Percentiles rank a stretch among this genome's conserved stretches.
phyloP scores from a whole-genome alignment of 2,329 filamentous ascomycete species.

The Rhexocercosporidium sp. region DNA sequence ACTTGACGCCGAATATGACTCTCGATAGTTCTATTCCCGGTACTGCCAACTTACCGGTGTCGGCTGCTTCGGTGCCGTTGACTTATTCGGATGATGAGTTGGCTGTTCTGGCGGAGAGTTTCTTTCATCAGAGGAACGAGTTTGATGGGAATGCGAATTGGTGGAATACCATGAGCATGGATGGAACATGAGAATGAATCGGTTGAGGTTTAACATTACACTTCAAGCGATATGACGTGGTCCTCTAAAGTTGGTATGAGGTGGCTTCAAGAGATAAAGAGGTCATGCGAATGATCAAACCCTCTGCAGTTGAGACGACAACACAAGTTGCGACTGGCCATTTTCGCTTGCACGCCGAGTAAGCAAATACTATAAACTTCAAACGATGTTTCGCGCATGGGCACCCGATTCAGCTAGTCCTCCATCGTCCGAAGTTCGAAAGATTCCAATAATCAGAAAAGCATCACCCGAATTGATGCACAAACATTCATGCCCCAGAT shows the following conservation, averaged over 20 bases:
- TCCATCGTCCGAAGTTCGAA: conserved; percentile 9
- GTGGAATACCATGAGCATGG: conserved; percentile 33
- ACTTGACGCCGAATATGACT: conserved; percentile 28
- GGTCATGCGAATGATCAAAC: neutral
- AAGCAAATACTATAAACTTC: neutral
- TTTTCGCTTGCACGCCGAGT: neutral
- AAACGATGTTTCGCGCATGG: conserved; percentile 28
- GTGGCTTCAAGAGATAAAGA: too few species aligned
- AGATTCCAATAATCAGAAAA: conserved; percentile 7
- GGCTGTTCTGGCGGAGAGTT: conserved; percentile 53
- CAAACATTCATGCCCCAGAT: neutral
- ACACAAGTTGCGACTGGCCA: neutral
- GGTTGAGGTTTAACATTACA: too few species aligned
- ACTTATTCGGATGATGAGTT: conserved; percentile 48
- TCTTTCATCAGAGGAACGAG: conserved; percentile 49
- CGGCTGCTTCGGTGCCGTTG: conserved; percentile 19
- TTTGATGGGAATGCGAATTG: conserved; percentile 35
- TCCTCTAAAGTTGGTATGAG: too few species aligned
- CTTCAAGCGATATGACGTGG: too few species aligned
- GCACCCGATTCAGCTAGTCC: neutral
- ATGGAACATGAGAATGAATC: neutral
- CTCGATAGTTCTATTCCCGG: neutral
- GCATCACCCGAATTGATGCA: conserved; percentile 3
- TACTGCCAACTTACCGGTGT: neutral
- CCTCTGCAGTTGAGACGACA: neutral